Evolutionary conservation across 768 basidiomycete genomes (phyloP), one percentile per base, ranked within the genome.

Genomic region (Sutorius australiensis): DNA sequence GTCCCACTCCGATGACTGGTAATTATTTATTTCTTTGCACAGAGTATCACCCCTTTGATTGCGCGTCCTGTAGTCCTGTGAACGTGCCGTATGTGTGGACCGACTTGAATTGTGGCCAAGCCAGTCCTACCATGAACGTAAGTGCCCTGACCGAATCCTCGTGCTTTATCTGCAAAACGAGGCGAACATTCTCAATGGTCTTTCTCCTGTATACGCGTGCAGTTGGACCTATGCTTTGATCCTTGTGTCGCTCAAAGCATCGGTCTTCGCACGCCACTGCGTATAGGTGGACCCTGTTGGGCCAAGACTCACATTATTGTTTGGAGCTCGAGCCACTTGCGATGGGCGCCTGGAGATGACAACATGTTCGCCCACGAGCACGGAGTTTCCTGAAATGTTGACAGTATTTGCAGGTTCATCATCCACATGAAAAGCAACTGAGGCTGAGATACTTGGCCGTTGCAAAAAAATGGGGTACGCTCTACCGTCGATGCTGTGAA

Each of bases 31-130:
- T 3, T 21, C 8, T 3, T 21, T 14, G 14, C 19, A 17, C 14
- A 42, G 10, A 10, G 41, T 21, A 42, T 16, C 41, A n/a, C 16
- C 9, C 19, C 16, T 16, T 12, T 21, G 13, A 31, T 34, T 14
- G 32, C 14, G 24, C 21, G 14, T 24, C 24, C 24, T 24, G 24
- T 24, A 24, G 27, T 36, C 34, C 34, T 8, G 17, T 21, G 16
- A n/a, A 46, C 36, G 28, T 24, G 33, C 10, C 40, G 73, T 69
- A 73, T 42, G 73, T 68, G 73, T 73, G 72, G 71, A 63, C 67
- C 21, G 64, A 74, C 27, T 57, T 54, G 42, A 51, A 65, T 33
- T 65, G 68, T 48, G 68, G 67, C 54, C 39, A 31, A 27, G 43
- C 43, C 16, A 24, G 37, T 5, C 31, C 33, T 33, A 45, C 7